Evolutionary conservation across 208 protist genomes (phyloP).

Genomic region (Crithidia brevicula): DNA sequence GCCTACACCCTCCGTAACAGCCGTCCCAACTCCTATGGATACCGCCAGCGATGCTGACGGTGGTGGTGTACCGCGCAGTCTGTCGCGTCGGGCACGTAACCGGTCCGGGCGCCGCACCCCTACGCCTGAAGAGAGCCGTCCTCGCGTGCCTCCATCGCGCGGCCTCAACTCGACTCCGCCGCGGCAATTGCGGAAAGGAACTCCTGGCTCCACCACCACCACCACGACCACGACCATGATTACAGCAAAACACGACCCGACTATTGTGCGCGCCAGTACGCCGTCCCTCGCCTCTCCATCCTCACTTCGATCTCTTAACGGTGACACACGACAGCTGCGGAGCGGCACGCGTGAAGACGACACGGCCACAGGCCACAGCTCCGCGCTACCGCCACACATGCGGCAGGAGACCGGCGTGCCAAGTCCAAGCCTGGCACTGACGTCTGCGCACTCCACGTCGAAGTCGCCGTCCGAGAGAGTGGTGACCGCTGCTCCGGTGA

Average conservation of each 20-base stretch:
- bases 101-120: slow-evolving; percentile 4
- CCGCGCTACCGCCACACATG: slow-evolving; percentile 8
- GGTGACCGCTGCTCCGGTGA: slow-evolving; percentile 8
- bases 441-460: background rate
- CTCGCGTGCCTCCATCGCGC: background rate
- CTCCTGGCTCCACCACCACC: background rate
- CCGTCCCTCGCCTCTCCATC: background rate
- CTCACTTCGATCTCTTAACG: background rate
- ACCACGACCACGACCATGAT: background rate
- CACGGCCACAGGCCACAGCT: background rate
- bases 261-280: slow-evolving; percentile 9
- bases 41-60: no score
- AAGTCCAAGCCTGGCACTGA: background rate
- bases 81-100: slow-evolving; percentile 10
- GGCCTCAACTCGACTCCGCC: background rate
- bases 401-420: slow-evolving; percentile 22
- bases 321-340: background rate
- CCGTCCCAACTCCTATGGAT: background rate
- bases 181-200: no score
- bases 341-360: background rate
- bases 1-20: background rate
- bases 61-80: background rate
- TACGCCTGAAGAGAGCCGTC: slow-evolving; percentile 1
- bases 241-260: background rate
- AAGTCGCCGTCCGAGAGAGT: background rate